These are phyloP conservation scores for Ehretia macrophylla DNA, from an alignment of 257 asterid genomes.

Conservation along the genomic window DNA sequence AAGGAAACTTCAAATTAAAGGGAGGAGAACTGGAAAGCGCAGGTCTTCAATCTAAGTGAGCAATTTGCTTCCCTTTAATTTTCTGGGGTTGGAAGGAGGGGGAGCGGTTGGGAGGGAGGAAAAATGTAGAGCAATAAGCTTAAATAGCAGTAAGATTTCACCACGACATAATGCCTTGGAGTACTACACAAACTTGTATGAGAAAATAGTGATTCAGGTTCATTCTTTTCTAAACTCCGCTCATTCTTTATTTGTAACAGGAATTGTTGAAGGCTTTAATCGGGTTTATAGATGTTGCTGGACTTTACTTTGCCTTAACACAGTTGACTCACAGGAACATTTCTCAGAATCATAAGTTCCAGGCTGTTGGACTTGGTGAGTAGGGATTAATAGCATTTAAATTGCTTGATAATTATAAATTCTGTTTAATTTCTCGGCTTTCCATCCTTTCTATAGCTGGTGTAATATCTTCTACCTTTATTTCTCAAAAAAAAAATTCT, in stretches of 20 bases:
- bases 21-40: too few relatives aligned
- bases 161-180: not conserved
- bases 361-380: constrained; percentile 99
- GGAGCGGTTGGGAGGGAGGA: not conserved
- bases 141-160: too few relatives aligned
- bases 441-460: not conserved
- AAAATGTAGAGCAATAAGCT: not conserved
- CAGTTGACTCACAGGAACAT: constrained; percentile 93
- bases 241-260: constrained; percentile 33
- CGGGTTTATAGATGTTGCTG: constrained; percentile 95
- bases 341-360: constrained; percentile 97
- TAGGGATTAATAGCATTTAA: constrained; percentile 6
- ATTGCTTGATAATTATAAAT: not conserved
- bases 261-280: constrained; percentile 87
- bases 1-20: too few relatives aligned
- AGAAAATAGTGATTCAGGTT: not conserved
- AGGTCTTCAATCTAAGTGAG: too few relatives aligned
- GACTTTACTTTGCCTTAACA: constrained; percentile 95
- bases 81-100: not conserved
- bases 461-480: not conserved
- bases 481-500: too few relatives aligned
- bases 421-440: not conserved
- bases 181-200: not conserved
- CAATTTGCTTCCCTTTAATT: too few relatives aligned
- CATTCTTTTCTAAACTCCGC: not conserved